phyloP scores from a whole-genome alignment of 192 early-diverging fungal genomes.

The Rhizophagus prolifer region DNA sequence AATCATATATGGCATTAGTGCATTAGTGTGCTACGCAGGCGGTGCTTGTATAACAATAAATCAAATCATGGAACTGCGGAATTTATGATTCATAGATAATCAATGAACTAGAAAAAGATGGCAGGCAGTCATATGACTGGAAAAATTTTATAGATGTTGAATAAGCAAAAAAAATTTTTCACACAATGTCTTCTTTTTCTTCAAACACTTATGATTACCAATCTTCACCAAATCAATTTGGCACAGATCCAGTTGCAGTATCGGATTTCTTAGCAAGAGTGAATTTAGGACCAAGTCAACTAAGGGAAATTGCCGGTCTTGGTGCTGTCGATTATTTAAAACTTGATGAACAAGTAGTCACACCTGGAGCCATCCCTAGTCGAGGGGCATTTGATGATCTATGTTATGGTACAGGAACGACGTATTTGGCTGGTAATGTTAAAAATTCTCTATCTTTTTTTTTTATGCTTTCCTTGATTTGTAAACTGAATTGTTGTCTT shows the following conservation, averaged over 20 bases:
- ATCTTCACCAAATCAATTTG: not conserved
- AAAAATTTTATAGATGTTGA: not conserved
- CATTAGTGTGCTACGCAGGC: too few species aligned
- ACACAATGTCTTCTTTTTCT: not conserved
- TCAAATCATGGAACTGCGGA: too few species aligned
- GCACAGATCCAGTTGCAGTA: constrained; percentile 8
- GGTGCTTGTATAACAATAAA: too few species aligned
- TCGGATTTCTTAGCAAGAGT: constrained; percentile 17
- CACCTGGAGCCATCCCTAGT: constrained; percentile 56
- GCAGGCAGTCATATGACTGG: not conserved
- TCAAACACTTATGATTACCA: not conserved
- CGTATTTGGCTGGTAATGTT: constrained; percentile 67
- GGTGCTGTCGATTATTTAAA: constrained; percentile 58
- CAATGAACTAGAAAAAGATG: too few species aligned
- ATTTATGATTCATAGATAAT: too few species aligned
- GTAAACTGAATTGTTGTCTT: not conserved
- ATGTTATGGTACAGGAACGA: constrained; percentile 80
- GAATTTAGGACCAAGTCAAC: constrained; percentile 7
- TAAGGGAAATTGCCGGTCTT: constrained; percentile 43
- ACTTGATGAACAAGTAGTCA: constrained; percentile 39
- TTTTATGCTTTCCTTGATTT: not conserved
- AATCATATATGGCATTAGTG: too few species aligned
- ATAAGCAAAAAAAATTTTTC: not conserved
- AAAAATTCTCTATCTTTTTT: not conserved
- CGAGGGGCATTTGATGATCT: constrained; percentile 80